These are phyloP conservation scores for Quercus agrifolia DNA, from an alignment of 306 rosid species.

Conservation along the genomic window DNA sequence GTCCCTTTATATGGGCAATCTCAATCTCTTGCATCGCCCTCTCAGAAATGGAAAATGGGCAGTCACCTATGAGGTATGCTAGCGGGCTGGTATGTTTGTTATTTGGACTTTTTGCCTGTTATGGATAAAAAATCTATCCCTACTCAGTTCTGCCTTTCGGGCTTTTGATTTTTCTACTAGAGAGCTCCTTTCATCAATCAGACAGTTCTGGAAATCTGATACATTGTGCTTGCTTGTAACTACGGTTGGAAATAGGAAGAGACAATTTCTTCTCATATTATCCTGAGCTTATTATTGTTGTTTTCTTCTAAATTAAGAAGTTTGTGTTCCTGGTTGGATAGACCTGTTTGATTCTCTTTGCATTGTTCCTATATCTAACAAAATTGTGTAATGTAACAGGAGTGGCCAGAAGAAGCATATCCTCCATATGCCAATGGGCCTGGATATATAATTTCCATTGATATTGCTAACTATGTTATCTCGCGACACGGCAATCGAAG, in stretches of 20 bases:
- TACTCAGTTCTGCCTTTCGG: not conserved
- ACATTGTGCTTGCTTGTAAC: not conserved
- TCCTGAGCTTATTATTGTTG: not conserved
- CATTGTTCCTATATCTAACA: slow-evolving; percentile 13
- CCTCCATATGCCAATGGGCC: slow-evolving; percentile 99
- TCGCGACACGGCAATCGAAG: slow-evolving; percentile 56
- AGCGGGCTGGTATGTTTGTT: slow-evolving; percentile 5
- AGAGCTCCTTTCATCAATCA: not conserved
- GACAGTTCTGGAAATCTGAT: not conserved
- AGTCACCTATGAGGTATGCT: slow-evolving; percentile 80
- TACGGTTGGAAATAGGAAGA: not conserved
- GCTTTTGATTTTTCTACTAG: not conserved
- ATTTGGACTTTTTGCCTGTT: slow-evolving; percentile 5
- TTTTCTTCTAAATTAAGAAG: not conserved
- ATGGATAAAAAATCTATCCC: not conserved
- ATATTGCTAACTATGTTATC: slow-evolving; percentile 61
- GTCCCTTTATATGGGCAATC: slow-evolving; percentile 96
- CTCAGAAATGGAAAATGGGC: slow-evolving; percentile 95
- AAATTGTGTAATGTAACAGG: slow-evolving; percentile 48
- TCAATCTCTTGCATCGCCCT: slow-evolving; percentile 97
- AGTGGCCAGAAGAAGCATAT: slow-evolving; percentile 92
- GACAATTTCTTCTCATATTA: not conserved
- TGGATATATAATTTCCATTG: slow-evolving; percentile 76
- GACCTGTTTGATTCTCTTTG: not conserved
- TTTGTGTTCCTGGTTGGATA: not conserved